A percentile compares a stretch with the other conserved stretches of the same genome.
Conservation (phyloP, 371 early-diverging fungal genomes). For the Actinomortierella ambigua region DNA sequence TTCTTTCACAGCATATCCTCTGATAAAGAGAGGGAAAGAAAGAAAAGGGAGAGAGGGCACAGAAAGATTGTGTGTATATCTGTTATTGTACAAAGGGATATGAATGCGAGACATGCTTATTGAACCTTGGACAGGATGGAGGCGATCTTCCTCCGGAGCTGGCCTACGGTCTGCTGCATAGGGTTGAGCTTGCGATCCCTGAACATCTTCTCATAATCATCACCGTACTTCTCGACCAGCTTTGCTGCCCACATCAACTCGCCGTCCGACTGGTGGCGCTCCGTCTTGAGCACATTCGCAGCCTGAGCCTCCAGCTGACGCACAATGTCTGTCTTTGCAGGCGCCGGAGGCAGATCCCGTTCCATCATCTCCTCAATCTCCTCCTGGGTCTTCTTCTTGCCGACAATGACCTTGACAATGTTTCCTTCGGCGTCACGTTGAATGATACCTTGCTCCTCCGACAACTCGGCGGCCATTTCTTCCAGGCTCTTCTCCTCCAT, state of each 20-base stretch:
- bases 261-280: constrained; percentile 67
- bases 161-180: constrained; percentile 80
- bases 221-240: constrained; percentile 79
- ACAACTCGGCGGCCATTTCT: constrained; percentile 51
- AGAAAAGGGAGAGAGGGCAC: not conserved
- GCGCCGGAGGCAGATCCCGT: constrained; percentile 52
- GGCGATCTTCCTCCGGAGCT: constrained; percentile 70
- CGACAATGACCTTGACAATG: constrained; percentile 72
- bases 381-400: constrained; percentile 57
- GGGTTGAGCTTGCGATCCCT: constrained; percentile 84
- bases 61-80: not conserved
- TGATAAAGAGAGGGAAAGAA: too few relatives aligned
- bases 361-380: constrained; percentile 58
- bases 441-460: constrained; percentile 78
- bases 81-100: too few relatives aligned
- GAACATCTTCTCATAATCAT: constrained; percentile 87
- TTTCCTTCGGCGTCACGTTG: constrained; percentile 88
- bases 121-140: constrained; percentile 32
- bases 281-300: constrained; percentile 51
- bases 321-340: constrained; percentile 71
- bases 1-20: too few relatives aligned
- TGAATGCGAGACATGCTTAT: not conserved
- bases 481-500: constrained; percentile 48
- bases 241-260: constrained; percentile 67
- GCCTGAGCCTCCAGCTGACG: constrained; percentile 66